Evolutionary conservation across 176 grass and related monocot species (phyloP).

Genomic region (Alloteropsis semialata): DNA sequence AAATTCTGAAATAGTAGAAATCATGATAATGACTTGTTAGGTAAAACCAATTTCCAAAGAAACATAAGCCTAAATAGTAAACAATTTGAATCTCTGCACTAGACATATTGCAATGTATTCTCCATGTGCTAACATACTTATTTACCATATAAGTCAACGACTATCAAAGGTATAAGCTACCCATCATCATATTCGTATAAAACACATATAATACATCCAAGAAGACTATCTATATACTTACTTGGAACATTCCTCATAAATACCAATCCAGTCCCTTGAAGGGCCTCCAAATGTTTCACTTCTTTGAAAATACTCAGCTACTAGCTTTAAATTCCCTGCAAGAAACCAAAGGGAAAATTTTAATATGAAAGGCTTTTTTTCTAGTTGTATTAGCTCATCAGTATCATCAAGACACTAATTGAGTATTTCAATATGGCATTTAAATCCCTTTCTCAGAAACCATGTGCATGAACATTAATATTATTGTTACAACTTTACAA

Average conservation of each 20-base stretch:
- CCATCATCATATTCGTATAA: not conserved
- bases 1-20: slow-evolving; percentile 65
- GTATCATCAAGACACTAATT: not conserved
- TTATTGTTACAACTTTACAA: not conserved
- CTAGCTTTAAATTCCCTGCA: slow-evolving; percentile 79
- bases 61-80: not conserved
- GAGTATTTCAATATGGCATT: not conserved
- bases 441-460: not conserved
- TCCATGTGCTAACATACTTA: not conserved
- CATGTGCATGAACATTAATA: not conserved
- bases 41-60: slow-evolving; percentile 15
- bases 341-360: not conserved
- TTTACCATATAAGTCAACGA: not conserved
- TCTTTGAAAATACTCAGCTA: slow-evolving; percentile 94
- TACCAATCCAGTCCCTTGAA: slow-evolving; percentile 91
- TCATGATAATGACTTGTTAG: not conserved
- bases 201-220: slow-evolving; percentile 5
- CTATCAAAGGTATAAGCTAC: not conserved
- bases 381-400: not conserved
- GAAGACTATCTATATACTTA: slow-evolving; percentile 44
- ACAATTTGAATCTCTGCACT: slow-evolving; percentile 17
- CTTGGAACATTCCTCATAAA: slow-evolving; percentile 99
- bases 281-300: slow-evolving; percentile 86
- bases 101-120: not conserved
- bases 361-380: no score